phyloP scores from a whole-genome alignment of 371 early-diverging fungal genomes.

The Batrachochytrium dendrobatidis region DNA sequence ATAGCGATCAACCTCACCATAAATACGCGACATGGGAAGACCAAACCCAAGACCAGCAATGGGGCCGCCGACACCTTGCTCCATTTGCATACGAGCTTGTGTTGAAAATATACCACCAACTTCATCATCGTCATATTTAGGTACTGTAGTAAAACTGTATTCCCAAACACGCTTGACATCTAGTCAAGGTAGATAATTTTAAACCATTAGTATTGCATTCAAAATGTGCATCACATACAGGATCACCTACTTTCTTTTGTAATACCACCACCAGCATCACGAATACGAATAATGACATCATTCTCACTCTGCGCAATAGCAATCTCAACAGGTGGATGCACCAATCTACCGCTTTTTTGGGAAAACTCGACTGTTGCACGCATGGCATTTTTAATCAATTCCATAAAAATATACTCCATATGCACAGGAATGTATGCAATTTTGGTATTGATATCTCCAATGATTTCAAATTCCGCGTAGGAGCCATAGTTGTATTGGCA shows the following conservation, averaged over 20 bases:
- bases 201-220: neutral
- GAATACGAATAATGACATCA: conserved; percentile 77
- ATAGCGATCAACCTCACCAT: conserved; percentile 37
- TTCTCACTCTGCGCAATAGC: conserved; percentile 71
- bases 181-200: neutral
- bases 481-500: conserved; percentile 89
- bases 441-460: conserved; percentile 63
- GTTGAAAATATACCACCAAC: conserved; percentile 32
- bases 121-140: conserved; percentile 47
- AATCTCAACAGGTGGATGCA: conserved; percentile 75
- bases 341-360: conserved; percentile 40
- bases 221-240: neutral
- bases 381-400: conserved; percentile 85
- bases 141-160: conserved; percentile 87
- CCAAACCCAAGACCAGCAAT: conserved; percentile 70
- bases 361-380: conserved; percentile 80
- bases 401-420: conserved; percentile 89
- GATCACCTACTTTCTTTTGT: conserved; percentile 40
- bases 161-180: conserved; percentile 78
- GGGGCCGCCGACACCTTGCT: conserved; percentile 78
- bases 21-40: conserved; percentile 84
- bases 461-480: conserved; percentile 65
- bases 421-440: conserved; percentile 91
- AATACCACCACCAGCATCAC: conserved; percentile 94
- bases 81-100: conserved; percentile 61